A percentile compares a stretch with the other conserved stretches of the same genome.
Conservation (phyloP, 1,284 basidiomycete species). For the Flammula alnicola region DNA sequence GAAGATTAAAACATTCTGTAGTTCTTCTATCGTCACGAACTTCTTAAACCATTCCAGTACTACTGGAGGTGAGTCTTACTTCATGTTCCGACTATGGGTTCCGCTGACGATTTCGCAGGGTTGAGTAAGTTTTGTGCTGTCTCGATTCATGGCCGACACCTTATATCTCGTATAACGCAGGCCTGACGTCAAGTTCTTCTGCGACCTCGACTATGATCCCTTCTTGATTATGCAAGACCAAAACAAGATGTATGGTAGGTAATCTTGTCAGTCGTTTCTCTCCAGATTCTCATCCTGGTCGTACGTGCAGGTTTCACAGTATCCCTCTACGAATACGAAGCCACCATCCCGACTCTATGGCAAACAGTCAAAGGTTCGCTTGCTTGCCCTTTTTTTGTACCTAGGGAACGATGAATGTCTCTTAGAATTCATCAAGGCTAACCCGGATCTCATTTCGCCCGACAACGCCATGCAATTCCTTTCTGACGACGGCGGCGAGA, state of each 20-base stretch:
- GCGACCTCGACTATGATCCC: conserved; percentile 87
- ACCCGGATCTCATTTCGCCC: conserved; percentile 68
- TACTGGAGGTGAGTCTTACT: conserved; percentile 69
- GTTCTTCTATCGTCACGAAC: conserved; percentile 87
- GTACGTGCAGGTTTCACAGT: conserved; percentile 77
- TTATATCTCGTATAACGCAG: conserved; percentile 41
- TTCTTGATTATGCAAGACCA: conserved; percentile 90
- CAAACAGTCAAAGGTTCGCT: conserved; percentile 63
- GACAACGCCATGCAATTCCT: conserved; percentile 86
- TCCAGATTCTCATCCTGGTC: background rate
- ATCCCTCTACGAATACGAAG: conserved; percentile 83
- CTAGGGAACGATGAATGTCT: background rate
- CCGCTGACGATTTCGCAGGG: conserved; percentile 30
- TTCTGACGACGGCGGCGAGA: conserved; percentile 78
- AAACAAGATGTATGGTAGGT: conserved; percentile 81
- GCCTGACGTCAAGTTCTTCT: conserved; percentile 85
- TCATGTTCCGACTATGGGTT: background rate
- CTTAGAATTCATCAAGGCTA: conserved; percentile 72
- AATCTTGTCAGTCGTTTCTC: background rate
- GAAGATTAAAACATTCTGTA: too few relatives aligned
- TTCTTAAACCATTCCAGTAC: conserved; percentile 84
- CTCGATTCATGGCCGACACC: background rate
- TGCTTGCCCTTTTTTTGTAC: background rate
- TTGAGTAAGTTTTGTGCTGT: conserved; percentile 68
- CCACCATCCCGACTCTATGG: conserved; percentile 91